These are phyloP conservation scores for Penicillium sp. DNA, from an alignment of 2,329 filamentous ascomycete species.

Conservation along the genomic window DNA sequence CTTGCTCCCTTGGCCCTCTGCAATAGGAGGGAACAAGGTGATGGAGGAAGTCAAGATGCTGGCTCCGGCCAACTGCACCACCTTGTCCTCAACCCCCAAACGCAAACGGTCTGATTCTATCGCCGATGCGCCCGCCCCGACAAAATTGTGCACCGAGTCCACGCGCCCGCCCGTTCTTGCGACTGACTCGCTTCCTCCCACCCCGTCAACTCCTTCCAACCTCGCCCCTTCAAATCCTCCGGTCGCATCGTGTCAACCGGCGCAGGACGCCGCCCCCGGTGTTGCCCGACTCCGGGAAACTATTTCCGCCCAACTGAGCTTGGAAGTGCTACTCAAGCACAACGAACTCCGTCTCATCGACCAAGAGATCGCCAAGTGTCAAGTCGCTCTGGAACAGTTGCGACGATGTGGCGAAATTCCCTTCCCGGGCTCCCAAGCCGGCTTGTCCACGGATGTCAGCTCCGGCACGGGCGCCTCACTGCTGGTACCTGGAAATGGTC, in stretches of 20 bases:
- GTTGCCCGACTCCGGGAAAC: conserved; percentile 63
- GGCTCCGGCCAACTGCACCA: conserved; percentile 35
- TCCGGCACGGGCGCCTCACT: conserved; percentile 73
- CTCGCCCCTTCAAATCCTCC: conserved; percentile 13
- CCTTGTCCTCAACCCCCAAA: conserved; percentile 47
- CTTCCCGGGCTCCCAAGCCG: conserved; percentile 68
- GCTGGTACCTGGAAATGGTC: conserved; percentile 61
- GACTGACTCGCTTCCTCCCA: conserved; percentile 2
- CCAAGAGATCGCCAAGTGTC: conserved; percentile 94
- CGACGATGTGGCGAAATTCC: conserved; percentile 90
- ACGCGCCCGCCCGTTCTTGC: conserved; percentile 11
- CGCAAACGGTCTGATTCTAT: conserved; percentile 58
- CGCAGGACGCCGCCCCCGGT: conserved; percentile 27
- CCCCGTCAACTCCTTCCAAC: conserved; percentile 7
- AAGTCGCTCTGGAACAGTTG: conserved; percentile 88
- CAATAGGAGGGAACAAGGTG: conserved; percentile 49
- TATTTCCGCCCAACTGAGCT: conserved; percentile 83
- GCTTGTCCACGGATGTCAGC: conserved; percentile 68
- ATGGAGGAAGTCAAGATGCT: conserved; percentile 48
- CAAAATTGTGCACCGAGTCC: conserved; percentile 35
- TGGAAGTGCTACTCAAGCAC: conserved; percentile 92
- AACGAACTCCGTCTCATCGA: conserved; percentile 92
- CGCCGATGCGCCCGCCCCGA: conserved; percentile 34
- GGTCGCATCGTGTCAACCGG: conserved; percentile 18
- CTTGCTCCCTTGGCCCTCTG: conserved; percentile 49